Evolutionary conservation across 1,139 yeast species (phyloP).

Genomic region (Saccharomyces hybrid): DNA sequence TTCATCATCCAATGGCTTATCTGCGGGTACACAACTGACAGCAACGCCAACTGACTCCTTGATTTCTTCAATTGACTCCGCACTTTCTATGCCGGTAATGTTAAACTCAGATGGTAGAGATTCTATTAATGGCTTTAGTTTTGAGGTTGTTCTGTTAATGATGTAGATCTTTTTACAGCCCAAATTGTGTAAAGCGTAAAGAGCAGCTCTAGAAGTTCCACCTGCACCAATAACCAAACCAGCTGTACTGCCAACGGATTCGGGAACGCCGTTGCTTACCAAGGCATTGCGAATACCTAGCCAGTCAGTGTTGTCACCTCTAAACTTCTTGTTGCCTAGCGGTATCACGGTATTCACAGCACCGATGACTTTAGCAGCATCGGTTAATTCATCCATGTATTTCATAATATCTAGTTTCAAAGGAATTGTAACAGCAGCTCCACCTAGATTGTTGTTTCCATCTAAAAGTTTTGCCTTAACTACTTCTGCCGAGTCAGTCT

Average conservation of each 20-base stretch:
- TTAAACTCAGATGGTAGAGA: slow-evolving; percentile 57
- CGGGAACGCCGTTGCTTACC: slow-evolving; percentile 52
- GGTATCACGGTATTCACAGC: slow-evolving; percentile 87
- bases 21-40: slow-evolving; percentile 87
- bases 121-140: slow-evolving; percentile 50
- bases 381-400: slow-evolving; percentile 54
- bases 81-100: slow-evolving; percentile 50
- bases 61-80: slow-evolving; percentile 36
- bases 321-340: slow-evolving; percentile 44
- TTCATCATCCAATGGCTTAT: slow-evolving; percentile 55
- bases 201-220: slow-evolving; percentile 94
- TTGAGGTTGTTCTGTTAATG: slow-evolving; percentile 70
- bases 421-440: slow-evolving; percentile 88
- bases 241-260: slow-evolving; percentile 33
- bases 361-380: slow-evolving; percentile 71
- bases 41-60: slow-evolving; percentile 47
- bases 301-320: slow-evolving; percentile 96
- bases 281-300: slow-evolving; percentile 73
- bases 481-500: slow-evolving; percentile 55
- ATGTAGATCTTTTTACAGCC: slow-evolving; percentile 75
- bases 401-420: slow-evolving; percentile 71
- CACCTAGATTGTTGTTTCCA: slow-evolving; percentile 55
- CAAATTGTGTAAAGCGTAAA: slow-evolving; percentile 70
- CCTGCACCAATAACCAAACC: slow-evolving; percentile 93
- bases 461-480: slow-evolving; percentile 43